Percentiles rank a stretch among this genome's conserved stretches.
These are phyloP conservation scores for Glomus cerebriforme DNA, from an alignment of 192 early-diverging fungal species.

Conservation along the genomic window DNA sequence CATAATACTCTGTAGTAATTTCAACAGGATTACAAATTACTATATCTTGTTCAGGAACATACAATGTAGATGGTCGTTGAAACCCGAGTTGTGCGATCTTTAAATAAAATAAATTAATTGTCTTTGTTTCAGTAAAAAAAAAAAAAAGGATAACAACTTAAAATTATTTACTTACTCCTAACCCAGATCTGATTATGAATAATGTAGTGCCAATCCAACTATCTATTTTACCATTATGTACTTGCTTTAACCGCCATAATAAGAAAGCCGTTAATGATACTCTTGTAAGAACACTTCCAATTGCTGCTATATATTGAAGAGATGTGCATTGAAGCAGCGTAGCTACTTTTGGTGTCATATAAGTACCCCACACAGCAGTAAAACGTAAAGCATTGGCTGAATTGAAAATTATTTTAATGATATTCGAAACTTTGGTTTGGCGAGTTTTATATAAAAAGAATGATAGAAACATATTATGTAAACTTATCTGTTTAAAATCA, in stretches of 20 bases:
- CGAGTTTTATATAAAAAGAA: neutral
- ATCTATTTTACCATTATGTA: neutral
- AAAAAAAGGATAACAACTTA: neutral
- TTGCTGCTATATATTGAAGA: neutral
- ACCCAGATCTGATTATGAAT: neutral
- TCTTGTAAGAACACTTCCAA: neutral
- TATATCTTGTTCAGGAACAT: neutral
- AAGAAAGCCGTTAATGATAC: slow-evolving; percentile 1
- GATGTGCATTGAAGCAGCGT: neutral
- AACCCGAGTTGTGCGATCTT: neutral
- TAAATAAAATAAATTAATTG: too few relatives aligned
- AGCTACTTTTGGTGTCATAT: too few relatives aligned
- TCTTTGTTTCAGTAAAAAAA: neutral
- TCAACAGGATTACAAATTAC: neutral
- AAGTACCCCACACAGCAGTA: too few relatives aligned
- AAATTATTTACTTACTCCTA: neutral
- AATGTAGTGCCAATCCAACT: neutral
- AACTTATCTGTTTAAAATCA: neutral
- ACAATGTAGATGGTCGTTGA: neutral
- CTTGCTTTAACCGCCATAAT: slow-evolving; percentile 26
- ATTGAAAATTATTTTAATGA: slow-evolving; percentile 27
- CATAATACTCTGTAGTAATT: neutral
- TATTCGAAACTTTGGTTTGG: slow-evolving; percentile 5
- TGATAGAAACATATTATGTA: slow-evolving; percentile 8
- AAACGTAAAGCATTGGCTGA: neutral